Evolutionary conservation across 2,329 filamentous ascomycete species (phyloP).

Genomic region (Thielaviopsis euricoi): DNA sequence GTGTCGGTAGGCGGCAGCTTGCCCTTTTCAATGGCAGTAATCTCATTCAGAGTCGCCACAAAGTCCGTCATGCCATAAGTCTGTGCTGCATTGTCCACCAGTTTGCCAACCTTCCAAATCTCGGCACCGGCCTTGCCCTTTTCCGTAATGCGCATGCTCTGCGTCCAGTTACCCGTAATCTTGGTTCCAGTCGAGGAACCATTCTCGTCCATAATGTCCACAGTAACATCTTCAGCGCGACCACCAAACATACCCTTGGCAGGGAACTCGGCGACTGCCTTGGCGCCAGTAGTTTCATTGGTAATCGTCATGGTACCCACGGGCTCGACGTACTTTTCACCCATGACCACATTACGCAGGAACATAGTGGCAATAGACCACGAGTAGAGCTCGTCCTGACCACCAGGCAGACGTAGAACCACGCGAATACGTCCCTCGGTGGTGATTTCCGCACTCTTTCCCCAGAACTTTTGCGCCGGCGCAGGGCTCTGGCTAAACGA

Average conservation of each 20-base stretch:
- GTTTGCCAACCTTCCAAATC: constrained; percentile 61
- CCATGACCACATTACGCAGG: constrained; percentile 88
- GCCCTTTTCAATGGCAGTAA: constrained; percentile 61
- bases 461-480: constrained; percentile 96
- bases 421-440: constrained; percentile 78
- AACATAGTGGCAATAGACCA: constrained; percentile 84
- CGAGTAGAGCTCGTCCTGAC: constrained; percentile 65
- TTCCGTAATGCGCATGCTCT: constrained; percentile 48
- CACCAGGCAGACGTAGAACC: constrained; percentile 48
- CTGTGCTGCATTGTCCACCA: constrained; percentile 64
- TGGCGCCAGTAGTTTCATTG: constrained; percentile 71
- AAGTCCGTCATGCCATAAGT: constrained; percentile 83
- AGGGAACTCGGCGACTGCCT: constrained; percentile 80
- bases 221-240: constrained; percentile 72
- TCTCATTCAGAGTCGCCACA: constrained; percentile 72
- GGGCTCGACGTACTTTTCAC: constrained; percentile 95
- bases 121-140: constrained; percentile 40
- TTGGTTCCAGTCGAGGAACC: constrained; percentile 50
- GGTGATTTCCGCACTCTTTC: constrained; percentile 85
- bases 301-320: constrained; percentile 75
- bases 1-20: constrained; percentile 69
- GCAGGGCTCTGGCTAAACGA: constrained; percentile 74
- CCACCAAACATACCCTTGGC: constrained; percentile 95
- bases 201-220: constrained; percentile 52
- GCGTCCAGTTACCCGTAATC: constrained; percentile 73